Evolutionary conservation across 306 rosid genomes (phyloP).

Genomic region (Ammopiptanthus mongolicus): DNA sequence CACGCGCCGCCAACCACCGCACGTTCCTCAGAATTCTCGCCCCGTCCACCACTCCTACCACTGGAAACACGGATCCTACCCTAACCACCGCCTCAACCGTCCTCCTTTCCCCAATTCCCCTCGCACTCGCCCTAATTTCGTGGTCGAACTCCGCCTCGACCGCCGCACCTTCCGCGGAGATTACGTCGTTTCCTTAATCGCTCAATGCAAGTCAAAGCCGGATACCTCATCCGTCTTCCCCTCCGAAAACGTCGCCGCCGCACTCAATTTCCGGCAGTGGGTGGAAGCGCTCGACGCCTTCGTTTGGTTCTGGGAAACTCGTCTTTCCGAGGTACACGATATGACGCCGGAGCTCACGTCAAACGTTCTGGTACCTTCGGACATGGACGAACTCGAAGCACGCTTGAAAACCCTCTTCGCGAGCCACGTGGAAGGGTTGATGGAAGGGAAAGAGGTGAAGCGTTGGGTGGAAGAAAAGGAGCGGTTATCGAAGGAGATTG

Average conservation of each 20-base stretch:
- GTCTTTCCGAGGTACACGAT: constrained; percentile 42
- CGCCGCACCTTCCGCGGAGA: neutral
- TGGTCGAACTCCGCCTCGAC: constrained; percentile 32
- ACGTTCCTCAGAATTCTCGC: neutral
- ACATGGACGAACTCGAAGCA: constrained; percentile 36
- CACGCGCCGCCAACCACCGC: neutral
- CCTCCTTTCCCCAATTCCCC: constrained; percentile 8
- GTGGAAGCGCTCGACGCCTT: constrained; percentile 49
- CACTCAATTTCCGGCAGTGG: constrained; percentile 47
- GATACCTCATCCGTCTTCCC: neutral
- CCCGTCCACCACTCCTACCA: neutral
- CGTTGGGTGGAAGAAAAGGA: constrained; percentile 39
- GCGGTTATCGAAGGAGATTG: constrained; percentile 28
- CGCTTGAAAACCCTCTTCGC: constrained; percentile 42
- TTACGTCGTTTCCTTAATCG: constrained; percentile 32
- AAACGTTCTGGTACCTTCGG: constrained; percentile 37
- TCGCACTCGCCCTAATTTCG: constrained; percentile 30
- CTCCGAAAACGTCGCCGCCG: constrained; percentile 25
- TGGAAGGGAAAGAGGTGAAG: constrained; percentile 54
- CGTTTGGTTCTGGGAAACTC: constrained; percentile 57
- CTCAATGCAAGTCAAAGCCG: constrained; percentile 33
- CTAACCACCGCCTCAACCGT: neutral
- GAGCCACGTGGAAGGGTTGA: constrained; percentile 32
- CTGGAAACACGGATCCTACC: neutral
- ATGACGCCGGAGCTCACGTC: constrained; percentile 41